phyloP scores from a whole-genome alignment of 345 rosid genomes.

The Aegle marmelos region DNA sequence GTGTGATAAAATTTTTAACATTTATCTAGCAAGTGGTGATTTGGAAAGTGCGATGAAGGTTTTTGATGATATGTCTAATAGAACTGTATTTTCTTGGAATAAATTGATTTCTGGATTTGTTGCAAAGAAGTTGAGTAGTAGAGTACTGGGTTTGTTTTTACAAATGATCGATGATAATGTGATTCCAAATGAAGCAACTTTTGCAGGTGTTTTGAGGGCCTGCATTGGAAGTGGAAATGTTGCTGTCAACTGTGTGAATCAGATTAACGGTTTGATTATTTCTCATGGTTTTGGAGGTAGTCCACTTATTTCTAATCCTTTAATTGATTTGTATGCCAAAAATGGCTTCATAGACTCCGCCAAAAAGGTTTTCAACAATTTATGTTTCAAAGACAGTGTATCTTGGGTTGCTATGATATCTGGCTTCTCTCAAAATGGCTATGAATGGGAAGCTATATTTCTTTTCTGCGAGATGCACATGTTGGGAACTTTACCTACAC shows the following conservation, averaged over 20 bases:
- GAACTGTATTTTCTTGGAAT: constrained; percentile 53
- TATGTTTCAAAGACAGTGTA: constrained; percentile 55
- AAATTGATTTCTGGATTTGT: constrained; percentile 43
- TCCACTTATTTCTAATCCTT: constrained; percentile 50
- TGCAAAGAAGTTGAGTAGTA: constrained; percentile 30
- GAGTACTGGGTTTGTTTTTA: constrained; percentile 33
- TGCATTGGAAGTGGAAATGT: constrained; percentile 34
- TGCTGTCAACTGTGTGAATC: constrained; percentile 37
- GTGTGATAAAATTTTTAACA: constrained; percentile 46
- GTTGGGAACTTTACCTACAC: constrained; percentile 52
- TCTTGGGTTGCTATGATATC: constrained; percentile 90
- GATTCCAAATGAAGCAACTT: constrained; percentile 44
- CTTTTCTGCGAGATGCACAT: constrained; percentile 61
- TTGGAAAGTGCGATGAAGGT: constrained; percentile 42
- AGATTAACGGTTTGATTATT: constrained; percentile 67
- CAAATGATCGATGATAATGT: constrained; percentile 45
- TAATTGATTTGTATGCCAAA: constrained; percentile 70
- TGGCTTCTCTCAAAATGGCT: constrained; percentile 63
- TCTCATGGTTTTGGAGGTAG: constrained; percentile 48
- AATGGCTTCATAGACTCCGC: constrained; percentile 50
- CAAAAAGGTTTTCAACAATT: constrained; percentile 52
- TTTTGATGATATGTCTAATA: constrained; percentile 66
- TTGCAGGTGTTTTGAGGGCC: constrained; percentile 43
- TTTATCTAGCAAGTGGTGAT: constrained; percentile 41
- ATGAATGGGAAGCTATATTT: constrained; percentile 52